Conservation (phyloP, 345 rosid genomes). For the Chamaenerion angustifolium region DNA sequence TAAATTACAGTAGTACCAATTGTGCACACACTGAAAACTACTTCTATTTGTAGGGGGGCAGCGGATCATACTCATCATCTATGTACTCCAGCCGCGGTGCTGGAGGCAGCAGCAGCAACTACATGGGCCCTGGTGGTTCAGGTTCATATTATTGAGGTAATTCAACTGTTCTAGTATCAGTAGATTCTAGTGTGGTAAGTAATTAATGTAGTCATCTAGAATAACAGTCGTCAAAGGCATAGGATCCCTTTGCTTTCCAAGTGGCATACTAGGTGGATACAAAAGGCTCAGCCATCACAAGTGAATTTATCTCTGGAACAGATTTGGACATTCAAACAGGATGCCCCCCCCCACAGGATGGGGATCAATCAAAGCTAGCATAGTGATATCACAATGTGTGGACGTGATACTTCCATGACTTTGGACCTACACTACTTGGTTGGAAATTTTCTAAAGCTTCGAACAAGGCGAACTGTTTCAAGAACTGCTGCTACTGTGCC, state of each 20-base stretch:
- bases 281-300: conserved; percentile 15
- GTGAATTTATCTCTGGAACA: conserved; percentile 58
- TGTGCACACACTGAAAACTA: not conserved
- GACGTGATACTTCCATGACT: conserved; percentile 5
- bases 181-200: no score
- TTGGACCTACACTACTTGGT: no score
- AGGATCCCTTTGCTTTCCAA: conserved; percentile 3
- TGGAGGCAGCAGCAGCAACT: conserved; percentile 67
- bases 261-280: conserved; percentile 19
- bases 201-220: no score
- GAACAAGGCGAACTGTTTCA: no score
- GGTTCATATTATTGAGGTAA: conserved; percentile 84
- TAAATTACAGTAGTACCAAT: no score
- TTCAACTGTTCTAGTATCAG: conserved; percentile 7
- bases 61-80: conserved; percentile 68
- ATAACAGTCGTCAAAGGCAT: no score
- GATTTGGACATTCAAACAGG: conserved; percentile 36
- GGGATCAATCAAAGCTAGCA: conserved; percentile 32
- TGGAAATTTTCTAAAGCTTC: no score
- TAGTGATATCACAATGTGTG: conserved; percentile 21
- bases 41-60: conserved; percentile 47
- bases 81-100: conserved; percentile 69
- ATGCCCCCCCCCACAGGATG: conserved; percentile 42
- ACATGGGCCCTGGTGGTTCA: conserved; percentile 71
- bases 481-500: no score